Conservation (phyloP, 2,329 filamentous ascomycete genomes). For the Spiromastix sp. region DNA sequence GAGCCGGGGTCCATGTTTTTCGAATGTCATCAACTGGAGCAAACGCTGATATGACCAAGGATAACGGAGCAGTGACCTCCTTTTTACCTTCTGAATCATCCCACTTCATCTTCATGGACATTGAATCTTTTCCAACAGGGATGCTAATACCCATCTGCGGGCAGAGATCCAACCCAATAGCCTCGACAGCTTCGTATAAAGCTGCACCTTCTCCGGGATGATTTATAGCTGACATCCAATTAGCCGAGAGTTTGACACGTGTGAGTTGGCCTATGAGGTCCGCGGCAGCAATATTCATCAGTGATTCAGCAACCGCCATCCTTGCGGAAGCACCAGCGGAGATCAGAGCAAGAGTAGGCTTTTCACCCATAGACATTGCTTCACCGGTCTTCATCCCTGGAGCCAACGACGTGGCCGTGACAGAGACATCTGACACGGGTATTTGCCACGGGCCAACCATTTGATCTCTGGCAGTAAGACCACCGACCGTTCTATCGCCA, state of each 20-base stretch:
- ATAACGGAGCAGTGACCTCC: slow-evolving; percentile 86
- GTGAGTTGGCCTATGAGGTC: slow-evolving; percentile 61
- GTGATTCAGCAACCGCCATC: slow-evolving; percentile 90
- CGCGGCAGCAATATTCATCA: slow-evolving; percentile 86
- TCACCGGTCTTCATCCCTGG: slow-evolving; percentile 69
- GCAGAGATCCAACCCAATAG: slow-evolving; percentile 86
- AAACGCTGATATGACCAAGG: slow-evolving; percentile 84
- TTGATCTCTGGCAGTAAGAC: slow-evolving; percentile 79
- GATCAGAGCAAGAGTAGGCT: slow-evolving; percentile 78
- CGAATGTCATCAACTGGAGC: slow-evolving; percentile 70
- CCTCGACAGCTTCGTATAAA: slow-evolving; percentile 86
- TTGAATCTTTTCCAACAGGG: slow-evolving; percentile 94
- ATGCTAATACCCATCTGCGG: slow-evolving; percentile 85
- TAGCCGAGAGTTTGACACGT: slow-evolving; percentile 80
- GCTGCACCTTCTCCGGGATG: slow-evolving; percentile 87
- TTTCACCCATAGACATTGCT: slow-evolving; percentile 97
- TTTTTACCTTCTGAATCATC: slow-evolving; percentile 61
- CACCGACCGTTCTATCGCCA: slow-evolving; percentile 83
- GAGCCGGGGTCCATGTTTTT: slow-evolving; percentile 87
- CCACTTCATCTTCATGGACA: slow-evolving; percentile 98
- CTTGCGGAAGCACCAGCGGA: slow-evolving; percentile 81
- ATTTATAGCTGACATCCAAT: slow-evolving; percentile 98
- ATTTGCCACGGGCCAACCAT: slow-evolving; percentile 96
- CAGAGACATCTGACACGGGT: slow-evolving; percentile 86
- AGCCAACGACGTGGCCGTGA: slow-evolving; percentile 74